Percentiles rank a stretch among this genome's conserved stretches.
phyloP scores from a whole-genome alignment of 2,329 filamentous ascomycete species.

The Xylaria sp. region DNA sequence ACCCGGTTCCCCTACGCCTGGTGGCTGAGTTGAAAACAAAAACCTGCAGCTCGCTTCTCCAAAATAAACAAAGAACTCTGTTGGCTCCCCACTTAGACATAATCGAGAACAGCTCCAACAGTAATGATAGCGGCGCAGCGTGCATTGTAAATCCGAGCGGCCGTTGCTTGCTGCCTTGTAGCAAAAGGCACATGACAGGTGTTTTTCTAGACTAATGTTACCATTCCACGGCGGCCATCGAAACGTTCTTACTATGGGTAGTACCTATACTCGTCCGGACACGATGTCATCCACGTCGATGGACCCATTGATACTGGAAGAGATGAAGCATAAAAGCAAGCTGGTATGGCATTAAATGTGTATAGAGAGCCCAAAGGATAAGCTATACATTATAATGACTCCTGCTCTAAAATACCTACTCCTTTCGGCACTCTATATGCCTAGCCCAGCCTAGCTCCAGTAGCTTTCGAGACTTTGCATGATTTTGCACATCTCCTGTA shows the following conservation, averaged over 20 bases:
- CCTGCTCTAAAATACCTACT: no score
- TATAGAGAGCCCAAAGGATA: no score
- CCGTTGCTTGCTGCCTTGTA: not conserved
- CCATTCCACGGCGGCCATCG: not conserved
- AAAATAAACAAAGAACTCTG: not conserved
- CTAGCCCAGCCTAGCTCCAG: no score
- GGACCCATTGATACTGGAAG: not conserved
- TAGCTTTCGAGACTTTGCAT: no score
- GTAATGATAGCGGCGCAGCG: not conserved
- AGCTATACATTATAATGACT: no score
- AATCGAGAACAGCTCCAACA: not conserved
- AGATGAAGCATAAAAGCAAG: no score
- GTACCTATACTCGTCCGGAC: no score
- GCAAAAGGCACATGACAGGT: not conserved
- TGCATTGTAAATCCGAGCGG: not conserved
- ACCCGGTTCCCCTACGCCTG: not conserved
- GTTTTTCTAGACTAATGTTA: not conserved
- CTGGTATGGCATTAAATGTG: no score
- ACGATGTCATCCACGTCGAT: no score
- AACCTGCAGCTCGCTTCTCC: not conserved
- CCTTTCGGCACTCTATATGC: no score
- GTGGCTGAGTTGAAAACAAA: not conserved
- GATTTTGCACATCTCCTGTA: no score
- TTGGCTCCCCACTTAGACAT: not conserved
- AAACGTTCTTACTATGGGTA: not conserved